Percentiles rank a stretch among this genome's conserved stretches.
Evolutionary conservation across 2,329 filamentous ascomycete genomes (phyloP).

Genomic region (Talaromyces rugulosus): DNA sequence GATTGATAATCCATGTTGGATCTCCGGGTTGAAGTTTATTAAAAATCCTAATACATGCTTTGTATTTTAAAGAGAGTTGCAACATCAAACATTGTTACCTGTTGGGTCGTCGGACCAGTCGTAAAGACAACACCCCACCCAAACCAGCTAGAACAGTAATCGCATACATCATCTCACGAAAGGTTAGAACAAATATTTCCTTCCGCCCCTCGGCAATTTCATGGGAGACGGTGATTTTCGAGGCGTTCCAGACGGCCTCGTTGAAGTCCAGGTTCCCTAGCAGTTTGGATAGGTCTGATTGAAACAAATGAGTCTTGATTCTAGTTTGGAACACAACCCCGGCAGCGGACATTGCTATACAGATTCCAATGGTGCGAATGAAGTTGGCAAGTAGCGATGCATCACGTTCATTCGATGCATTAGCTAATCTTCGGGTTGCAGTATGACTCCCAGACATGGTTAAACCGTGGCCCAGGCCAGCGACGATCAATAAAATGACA

Average conservation of each 20-base stretch:
- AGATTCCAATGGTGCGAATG: constrained; percentile 7
- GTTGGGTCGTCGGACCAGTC: background rate
- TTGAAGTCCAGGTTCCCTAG: background rate
- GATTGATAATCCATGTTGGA: background rate
- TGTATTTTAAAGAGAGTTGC: background rate
- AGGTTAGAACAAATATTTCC: constrained; percentile 3
- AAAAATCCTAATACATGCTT: background rate
- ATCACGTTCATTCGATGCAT: background rate
- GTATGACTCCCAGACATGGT: constrained; percentile 7
- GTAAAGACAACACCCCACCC: constrained; percentile 7
- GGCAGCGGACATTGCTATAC: constrained; percentile 3
- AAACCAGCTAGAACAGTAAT: constrained; percentile 5
- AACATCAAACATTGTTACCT: background rate
- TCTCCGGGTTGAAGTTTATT: background rate
- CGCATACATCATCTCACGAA: constrained; percentile 7
- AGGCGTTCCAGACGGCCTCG: background rate
- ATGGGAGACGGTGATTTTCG: background rate
- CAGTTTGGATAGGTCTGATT: background rate
- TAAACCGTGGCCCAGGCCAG: constrained; percentile 9
- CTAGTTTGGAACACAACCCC: constrained; percentile 4
- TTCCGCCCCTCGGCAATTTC: background rate
- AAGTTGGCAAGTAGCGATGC: constrained; percentile 7
- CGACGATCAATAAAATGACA: constrained; percentile 1
- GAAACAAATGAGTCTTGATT: background rate
- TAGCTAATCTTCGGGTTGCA: background rate